Base-by-base conservation (phyloP, 2,329 filamentous ascomycete genomes). In the Pseudogymnoascus sp. region DNA sequence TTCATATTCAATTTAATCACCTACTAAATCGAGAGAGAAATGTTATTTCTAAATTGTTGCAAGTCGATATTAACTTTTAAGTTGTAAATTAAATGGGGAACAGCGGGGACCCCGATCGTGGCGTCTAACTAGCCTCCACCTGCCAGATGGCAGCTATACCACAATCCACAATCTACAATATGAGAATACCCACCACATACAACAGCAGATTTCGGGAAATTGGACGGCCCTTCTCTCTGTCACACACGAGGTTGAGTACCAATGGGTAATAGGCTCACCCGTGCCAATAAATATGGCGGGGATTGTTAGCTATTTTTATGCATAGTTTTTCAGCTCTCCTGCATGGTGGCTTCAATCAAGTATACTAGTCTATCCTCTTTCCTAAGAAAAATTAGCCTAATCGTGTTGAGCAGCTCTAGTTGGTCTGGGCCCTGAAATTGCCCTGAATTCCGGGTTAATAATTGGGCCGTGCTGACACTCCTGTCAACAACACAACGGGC, bases 331-430 rank as follows among this genome's bases (percentile, higher is more conserved):
- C 22, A n/a, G 43, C 14, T 50, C 22, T 7, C 43, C n/a, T 50
- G 25, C 28, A 50, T 47, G 9, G 9, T 28, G 43, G 22, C 6
- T 28, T 16, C 11, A 14, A 3, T 9, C 7, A 25, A 50, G 7
- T 9, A 14, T n/a, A 50, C 25, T 16, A 50, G n/a, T 11, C 8
- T 30, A 30, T 30, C 22, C 20, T 47, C 41, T 47, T 47, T 47
- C 41, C 22, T 47, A 50, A 50, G 14, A 30, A 50, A 50, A 16
- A 50, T 50, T 50, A 50, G 43, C 43, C 43, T 50, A 50, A 50
- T 50, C 14, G 14, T 50, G 43, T 11, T 28, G 41, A 9, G 3
- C 2, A 9, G 28, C 16, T 14, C 22, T 11, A 50, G 43, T 16
- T 6, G 22, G 43, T 30, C 43, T 16, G 43, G 14, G 22, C 22